Evolutionary conservation across 345 rosid genomes (phyloP).

Genomic region (Populus euphratica): DNA sequence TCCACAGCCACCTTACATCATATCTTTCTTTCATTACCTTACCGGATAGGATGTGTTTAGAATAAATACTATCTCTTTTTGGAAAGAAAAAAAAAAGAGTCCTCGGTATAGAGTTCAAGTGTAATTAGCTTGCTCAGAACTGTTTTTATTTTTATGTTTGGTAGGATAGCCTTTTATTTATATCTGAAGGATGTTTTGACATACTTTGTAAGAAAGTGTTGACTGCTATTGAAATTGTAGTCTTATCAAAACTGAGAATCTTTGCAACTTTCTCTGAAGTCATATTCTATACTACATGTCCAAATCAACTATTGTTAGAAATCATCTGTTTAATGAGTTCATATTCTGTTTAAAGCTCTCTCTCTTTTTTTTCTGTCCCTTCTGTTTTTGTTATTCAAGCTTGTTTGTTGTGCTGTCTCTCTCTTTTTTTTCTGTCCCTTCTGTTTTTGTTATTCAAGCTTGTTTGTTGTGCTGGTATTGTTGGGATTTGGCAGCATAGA

Average conservation of each 20-base stretch:
- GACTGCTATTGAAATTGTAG: background rate
- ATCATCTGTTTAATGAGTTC: background rate
- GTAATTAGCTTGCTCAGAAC: background rate
- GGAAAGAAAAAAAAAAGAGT: background rate
- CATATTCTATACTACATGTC: background rate
- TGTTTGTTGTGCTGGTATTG: background rate
- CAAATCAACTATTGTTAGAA: background rate
- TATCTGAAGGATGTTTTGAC: background rate
- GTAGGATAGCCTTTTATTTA: background rate
- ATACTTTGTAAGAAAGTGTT: background rate
- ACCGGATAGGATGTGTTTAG: background rate
- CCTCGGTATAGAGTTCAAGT: background rate
- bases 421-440: background rate
- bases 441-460: background rate
- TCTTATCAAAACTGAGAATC: background rate
- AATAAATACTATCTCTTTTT: background rate
- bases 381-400: no score
- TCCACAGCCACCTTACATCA: background rate
- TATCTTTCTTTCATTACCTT: background rate
- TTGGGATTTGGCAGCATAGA: conserved; percentile 47
- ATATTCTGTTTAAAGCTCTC: background rate
- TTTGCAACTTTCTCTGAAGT: background rate
- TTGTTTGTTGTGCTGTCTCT: no score
- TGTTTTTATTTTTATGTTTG: background rate
- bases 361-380: no score